Base-by-base conservation (phyloP, 2,329 filamentous ascomycete species). In the Nemania abortiva region DNA sequence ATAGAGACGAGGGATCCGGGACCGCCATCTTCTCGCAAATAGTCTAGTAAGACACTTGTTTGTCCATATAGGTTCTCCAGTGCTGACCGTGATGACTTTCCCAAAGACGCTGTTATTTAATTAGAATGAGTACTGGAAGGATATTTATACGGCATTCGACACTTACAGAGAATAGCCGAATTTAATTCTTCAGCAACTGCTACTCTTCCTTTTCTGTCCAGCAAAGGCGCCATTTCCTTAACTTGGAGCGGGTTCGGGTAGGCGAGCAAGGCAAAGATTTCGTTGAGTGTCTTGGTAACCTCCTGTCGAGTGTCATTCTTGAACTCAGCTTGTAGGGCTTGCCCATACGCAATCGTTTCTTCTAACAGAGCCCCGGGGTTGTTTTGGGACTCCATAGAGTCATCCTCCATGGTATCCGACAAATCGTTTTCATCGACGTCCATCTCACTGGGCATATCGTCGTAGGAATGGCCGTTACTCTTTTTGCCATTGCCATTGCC, bases 141-240 rank as follows among this genome's bases (percentile, higher is more conserved):
- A 24, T 9, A n/a, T 5, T 4, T 9, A 49, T 13, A 18, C 42
- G 0, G 29, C 3, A 2, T 24, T 49, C 6, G 27, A 64, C 63
- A 86, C 90, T 83, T 84, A 97, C 94, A 90, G 69, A 99, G 81
- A 75, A 99, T 97, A 55, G 94, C 95, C 69, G 93, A 93, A 80
- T 98, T 98, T 65, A 99, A 84, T 80, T 97, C 95, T 82, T 99
- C 96, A 9, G 95, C 95, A 49, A 98, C 93, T 20, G 89, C 86
- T 20, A 90, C 88, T 52, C 96, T 86, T 1, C 93, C 94, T 61
- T 87, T 88, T 47, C 88, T 85, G 75, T 97, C 93, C 66, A 99
- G 84, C 68, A 98, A 83, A 77, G 93, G 91, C 18, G 91, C 90
- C 67, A 98, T 87, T 68, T 91, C 88, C 57, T 87, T 86, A 70